phyloP scores from a whole-genome alignment of 2,329 filamentous ascomycete species.

The Aspergillus sergii region DNA sequence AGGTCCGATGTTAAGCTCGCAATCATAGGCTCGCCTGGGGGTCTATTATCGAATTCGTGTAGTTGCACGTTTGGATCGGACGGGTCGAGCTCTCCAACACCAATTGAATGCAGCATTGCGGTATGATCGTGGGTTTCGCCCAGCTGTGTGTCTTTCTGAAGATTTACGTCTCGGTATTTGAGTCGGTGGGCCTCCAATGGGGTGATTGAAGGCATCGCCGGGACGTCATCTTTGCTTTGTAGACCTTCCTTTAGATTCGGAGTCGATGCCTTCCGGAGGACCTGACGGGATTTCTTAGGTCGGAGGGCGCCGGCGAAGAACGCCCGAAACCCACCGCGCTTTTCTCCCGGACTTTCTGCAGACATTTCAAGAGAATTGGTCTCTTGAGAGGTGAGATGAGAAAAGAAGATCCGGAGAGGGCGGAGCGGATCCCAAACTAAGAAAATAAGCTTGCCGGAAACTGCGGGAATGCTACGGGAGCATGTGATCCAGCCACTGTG shows the following conservation, averaged over 20 bases:
- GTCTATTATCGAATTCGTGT: constrained; percentile 24
- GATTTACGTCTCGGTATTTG: constrained; percentile 33
- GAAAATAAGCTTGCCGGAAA: not conserved
- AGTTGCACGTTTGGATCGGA: constrained; percentile 16
- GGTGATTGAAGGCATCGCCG: constrained; percentile 34
- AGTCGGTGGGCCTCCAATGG: constrained; percentile 38
- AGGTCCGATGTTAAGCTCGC: constrained; percentile 48
- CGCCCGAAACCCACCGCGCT: constrained; percentile 29
- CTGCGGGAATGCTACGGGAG: not conserved
- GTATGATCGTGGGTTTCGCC: constrained; percentile 42
- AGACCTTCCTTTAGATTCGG: constrained; percentile 30
- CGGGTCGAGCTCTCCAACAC: constrained; percentile 32
- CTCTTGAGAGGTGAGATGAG: not conserved
- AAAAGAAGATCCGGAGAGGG: not conserved
- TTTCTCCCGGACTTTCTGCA: constrained; percentile 34
- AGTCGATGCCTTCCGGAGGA: constrained; percentile 37
- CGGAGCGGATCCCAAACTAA: not conserved
- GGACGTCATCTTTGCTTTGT: constrained; percentile 26
- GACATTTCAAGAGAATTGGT: constrained; percentile 26
- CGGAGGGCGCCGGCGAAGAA: constrained; percentile 34
- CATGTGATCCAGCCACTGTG: constrained; percentile 10
- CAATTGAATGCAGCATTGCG: constrained; percentile 38
- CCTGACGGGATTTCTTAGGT: constrained; percentile 40
- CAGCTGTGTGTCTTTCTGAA: constrained; percentile 37
- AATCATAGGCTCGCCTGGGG: constrained; percentile 46